Evolutionary conservation across 805 yeast species (phyloP).

Genomic region (Saccharomyces mikatae): DNA sequence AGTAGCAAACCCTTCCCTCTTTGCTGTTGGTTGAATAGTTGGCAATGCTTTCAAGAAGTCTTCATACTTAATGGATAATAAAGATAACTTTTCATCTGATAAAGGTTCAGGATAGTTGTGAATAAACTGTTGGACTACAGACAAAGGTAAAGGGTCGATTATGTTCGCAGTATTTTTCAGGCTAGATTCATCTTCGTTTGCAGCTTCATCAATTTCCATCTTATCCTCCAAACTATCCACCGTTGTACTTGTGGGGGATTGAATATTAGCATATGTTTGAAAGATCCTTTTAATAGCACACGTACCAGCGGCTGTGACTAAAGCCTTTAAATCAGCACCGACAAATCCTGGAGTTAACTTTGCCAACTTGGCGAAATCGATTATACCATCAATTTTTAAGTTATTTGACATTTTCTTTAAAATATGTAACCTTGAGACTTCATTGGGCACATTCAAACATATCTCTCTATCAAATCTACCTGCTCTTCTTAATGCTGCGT

Average conservation of each 20-base stretch:
- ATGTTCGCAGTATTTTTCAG: conserved; percentile 30
- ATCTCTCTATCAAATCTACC: conserved; percentile 96
- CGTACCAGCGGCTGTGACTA: conserved; percentile 91
- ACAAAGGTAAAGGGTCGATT: conserved; percentile 34
- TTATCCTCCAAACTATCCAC: conserved; percentile 15
- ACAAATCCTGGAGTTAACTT: conserved; percentile 95
- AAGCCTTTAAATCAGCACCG: conserved; percentile 92
- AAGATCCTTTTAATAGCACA: conserved; percentile 90
- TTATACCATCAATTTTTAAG: conserved; percentile 58
- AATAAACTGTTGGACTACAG: conserved; percentile 68
- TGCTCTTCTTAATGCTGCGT: conserved; percentile 90
- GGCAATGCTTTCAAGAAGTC: conserved; percentile 86
- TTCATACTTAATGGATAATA: conserved; percentile 63
- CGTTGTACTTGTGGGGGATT: neutral
- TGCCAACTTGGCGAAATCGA: conserved; percentile 68
- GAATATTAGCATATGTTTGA: conserved; percentile 35
- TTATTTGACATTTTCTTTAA: conserved; percentile 61
- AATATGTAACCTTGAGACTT: conserved; percentile 67
- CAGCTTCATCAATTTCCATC: conserved; percentile 26
- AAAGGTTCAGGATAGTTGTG: conserved; percentile 71
- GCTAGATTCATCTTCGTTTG: conserved; percentile 7
- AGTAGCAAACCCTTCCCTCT: conserved; percentile 97
- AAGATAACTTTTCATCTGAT: conserved; percentile 63
- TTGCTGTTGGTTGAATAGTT: conserved; percentile 91
- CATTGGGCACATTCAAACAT: conserved; percentile 90